Evolutionary conservation across 306 rosid species (phyloP).

Genomic region (Chamaecrista fasciculata): DNA sequence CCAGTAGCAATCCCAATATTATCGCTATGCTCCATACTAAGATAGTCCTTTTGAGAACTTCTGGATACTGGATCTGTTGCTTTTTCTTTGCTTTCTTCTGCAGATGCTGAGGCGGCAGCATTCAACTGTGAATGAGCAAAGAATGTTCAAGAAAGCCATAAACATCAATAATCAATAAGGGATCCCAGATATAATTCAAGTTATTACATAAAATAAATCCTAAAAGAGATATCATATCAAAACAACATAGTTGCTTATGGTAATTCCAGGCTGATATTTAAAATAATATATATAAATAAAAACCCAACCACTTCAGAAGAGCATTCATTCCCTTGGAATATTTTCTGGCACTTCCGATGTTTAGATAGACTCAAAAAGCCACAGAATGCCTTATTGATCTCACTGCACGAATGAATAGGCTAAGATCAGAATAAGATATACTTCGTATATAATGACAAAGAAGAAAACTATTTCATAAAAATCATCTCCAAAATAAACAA

Average conservation of each 20-base stretch:
- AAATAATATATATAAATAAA: slow-evolving; percentile 3
- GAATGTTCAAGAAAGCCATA: slow-evolving; percentile 16
- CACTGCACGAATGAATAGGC: slow-evolving; percentile 59
- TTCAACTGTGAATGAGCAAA: slow-evolving; percentile 34
- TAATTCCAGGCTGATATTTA: slow-evolving; percentile 4
- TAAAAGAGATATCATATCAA: background rate
- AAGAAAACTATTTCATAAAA: background rate
- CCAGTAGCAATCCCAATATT: slow-evolving; percentile 82
- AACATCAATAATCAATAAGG: slow-evolving; percentile 5
- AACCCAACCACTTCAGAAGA: slow-evolving; percentile 32
- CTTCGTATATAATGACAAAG: background rate
- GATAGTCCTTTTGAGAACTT: slow-evolving; percentile 34
- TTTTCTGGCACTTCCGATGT: slow-evolving; percentile 37
- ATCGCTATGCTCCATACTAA: slow-evolving; percentile 26
- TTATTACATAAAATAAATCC: background rate
- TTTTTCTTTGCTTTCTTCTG: slow-evolving; percentile 33
- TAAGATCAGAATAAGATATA: slow-evolving; percentile 18
- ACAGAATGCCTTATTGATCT: slow-evolving; percentile 85
- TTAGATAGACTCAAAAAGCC: slow-evolving; percentile 64
- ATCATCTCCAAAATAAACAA: background rate
- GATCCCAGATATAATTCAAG: slow-evolving; percentile 7
- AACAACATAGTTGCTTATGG: background rate
- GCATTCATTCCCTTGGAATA: slow-evolving; percentile 38
- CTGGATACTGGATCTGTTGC: slow-evolving; percentile 25
- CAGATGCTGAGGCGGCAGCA: slow-evolving; percentile 36